Base-by-base conservation (phyloP, 495 filamentous ascomycete genomes). In the Aspergillus mulundensis region DNA sequence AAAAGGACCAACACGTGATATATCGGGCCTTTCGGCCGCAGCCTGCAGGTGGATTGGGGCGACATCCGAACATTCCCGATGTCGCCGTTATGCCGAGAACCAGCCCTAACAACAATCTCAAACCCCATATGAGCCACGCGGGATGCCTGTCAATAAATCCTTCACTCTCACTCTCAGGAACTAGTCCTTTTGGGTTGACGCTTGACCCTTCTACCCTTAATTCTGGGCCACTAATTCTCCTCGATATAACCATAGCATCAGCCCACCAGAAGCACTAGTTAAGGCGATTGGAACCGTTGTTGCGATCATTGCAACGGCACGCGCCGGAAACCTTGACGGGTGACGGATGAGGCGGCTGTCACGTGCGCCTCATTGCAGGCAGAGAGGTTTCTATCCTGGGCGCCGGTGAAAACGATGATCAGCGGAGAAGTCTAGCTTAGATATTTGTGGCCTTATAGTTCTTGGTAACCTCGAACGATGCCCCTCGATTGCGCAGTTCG, bases 41-140 rank as follows among this genome's bases (percentile, higher is more conserved):
- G 48, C 48, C 58, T 39, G 38, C 41, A 41, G 24, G 18, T 45
- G 21, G 20, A 38, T 32, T 15, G 20, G 51, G 41, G 20, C 28
- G 32, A 45, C 38, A 39, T 60, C 58, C 58, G 58, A 60, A 56
- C 47, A 56, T 40, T 60, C 53, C 58, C 58, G 58, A 57, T 24
- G 14, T 14, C 32, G 21, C 20, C 34, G 32, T 49, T 48, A 45
- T 48, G 47, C 57, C 44, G 39, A 54, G 15, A 28, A 34, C 40
- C 50, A 48, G 50, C 56, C 50, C 56, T 54, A 59, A 59, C 43
- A 20, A 24, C 7, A 28, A 46, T 15, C 21, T 12, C 38, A 40
- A 6, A 18, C 38, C 10, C 30, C 25, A 36, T n/a, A 23, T 34
- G 54, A 50, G 43, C 47, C 24, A 50, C 43, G 43, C 50, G 44